Percentiles rank a stretch among this genome's conserved stretches.
phyloP scores from a whole-genome alignment of 2,329 filamentous ascomycete genomes.

The Dissoconium aciculare region DNA sequence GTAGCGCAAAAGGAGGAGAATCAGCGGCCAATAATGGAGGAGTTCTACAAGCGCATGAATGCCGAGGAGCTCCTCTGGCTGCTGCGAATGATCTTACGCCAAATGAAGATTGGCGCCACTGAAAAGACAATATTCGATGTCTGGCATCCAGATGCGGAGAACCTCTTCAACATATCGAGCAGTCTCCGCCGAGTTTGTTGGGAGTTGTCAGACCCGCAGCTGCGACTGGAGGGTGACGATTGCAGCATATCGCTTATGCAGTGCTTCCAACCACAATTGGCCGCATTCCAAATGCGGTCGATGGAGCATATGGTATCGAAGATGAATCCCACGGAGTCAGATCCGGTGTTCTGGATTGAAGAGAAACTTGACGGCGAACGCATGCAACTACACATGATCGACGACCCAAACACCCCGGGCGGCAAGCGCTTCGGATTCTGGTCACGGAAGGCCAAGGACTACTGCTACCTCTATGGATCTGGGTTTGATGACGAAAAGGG shows the following conservation, averaged over 20 bases:
- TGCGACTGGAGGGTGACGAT: slow-evolving; percentile 61
- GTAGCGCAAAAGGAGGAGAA: slow-evolving; percentile 65
- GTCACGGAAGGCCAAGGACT: slow-evolving; percentile 93
- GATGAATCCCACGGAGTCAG: slow-evolving; percentile 50
- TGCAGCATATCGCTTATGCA: slow-evolving; percentile 71
- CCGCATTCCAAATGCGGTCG: slow-evolving; percentile 73
- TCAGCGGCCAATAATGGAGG: slow-evolving; percentile 64
- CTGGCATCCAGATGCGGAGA: slow-evolving; percentile 40
- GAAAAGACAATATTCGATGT: slow-evolving; percentile 73
- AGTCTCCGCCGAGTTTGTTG: slow-evolving; percentile 84
- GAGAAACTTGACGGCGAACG: slow-evolving; percentile 95
- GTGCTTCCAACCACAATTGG: slow-evolving; percentile 90
- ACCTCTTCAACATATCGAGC: slow-evolving; percentile 71
- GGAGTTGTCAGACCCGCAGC: slow-evolving; percentile 64
- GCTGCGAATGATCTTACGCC: slow-evolving; percentile 78
- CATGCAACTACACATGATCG: slow-evolving; percentile 87
- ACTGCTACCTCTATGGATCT: slow-evolving; percentile 82
- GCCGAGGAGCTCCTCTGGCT: slow-evolving; percentile 88
- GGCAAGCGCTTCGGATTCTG: slow-evolving; percentile 71
- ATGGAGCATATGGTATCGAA: slow-evolving; percentile 65
- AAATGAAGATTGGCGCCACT: slow-evolving; percentile 61
- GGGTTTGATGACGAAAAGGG: slow-evolving; percentile 59
- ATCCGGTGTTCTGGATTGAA: slow-evolving; percentile 84
- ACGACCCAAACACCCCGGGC: slow-evolving; percentile 52
- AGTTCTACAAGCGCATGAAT: slow-evolving; percentile 84